Base-by-base conservation (phyloP, 352 stramenopile genomes). In the Globisporangium carolinianum region DNA sequence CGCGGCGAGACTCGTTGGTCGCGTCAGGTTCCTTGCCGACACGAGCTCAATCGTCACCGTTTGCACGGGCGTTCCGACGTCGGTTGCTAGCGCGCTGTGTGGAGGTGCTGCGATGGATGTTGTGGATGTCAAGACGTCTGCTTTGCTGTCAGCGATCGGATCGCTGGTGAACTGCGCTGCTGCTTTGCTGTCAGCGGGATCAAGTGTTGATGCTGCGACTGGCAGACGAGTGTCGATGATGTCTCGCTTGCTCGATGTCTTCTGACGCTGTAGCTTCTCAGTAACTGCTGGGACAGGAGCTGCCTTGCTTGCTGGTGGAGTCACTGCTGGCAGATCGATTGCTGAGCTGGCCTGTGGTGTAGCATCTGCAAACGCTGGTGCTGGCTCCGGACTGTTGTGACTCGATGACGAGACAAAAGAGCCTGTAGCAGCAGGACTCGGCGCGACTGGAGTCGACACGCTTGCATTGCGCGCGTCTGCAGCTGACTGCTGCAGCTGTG, bases 41-140 rank as follows among this genome's bases (percentile, higher is more conserved):
- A 79, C 55, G 6, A 79, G 53, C 36, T 79, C 68, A 36, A 79
- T 59, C 32, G 43, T 58, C 14, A 79, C 15, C 15, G 52, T 36
- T 45, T 61, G 66, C 11, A 72, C 51, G 10, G 10, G 10, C 32
- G 24, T 32, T 32, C 24, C 24, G 24, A 32, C 24, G 24, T 32
- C 24, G 24, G 24, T 3, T 32, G 24, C 24, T 32, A 32, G 24
- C 8, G 6, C 49, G 45, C 14, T 10, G 45, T 49, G 45, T 35
- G 45, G n/a, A 11, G 17, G 6, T 12, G 45, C 1, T 11, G 15
- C 45, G 4, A 24, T 14, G 12, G 45, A 8, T 14, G 45, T 5
- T 5, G 45, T 9, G 6, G 11, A 6, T 9, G 17, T 9, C 17
- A 12, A 8, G 4, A 15, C 45, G 45, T 17, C 17, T 11, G 45